Base-by-base conservation (phyloP, 2,329 filamentous ascomycete species). In the Fusarium sp. region DNA sequence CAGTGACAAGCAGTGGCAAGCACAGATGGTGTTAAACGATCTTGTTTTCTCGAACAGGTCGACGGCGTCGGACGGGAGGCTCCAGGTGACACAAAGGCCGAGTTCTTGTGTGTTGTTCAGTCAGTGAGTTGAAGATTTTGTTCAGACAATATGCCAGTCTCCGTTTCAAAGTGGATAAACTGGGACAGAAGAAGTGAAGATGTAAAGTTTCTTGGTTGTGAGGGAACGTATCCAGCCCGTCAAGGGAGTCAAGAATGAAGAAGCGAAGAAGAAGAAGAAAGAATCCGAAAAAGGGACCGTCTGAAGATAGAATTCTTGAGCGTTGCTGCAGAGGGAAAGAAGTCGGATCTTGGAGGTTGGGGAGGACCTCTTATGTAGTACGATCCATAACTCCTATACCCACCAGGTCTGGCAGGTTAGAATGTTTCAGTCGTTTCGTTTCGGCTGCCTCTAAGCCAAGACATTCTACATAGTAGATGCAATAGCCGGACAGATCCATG, bases 291-390 rank as follows among this genome's bases (percentile, higher is more conserved):
- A 63, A 57, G 58, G 42, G 53, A 52, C 40, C 39, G 49, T 64
- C 41, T 66, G 52, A 53, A 69, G 51, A 69, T 53, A 37, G 56
- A 70, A 67, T 73, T 72, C 69, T 70, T 72, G 62, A 65, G 71
- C 54, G 58, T 59, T 72, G 59, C 70, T 71, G 69, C 52, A 67
- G 54, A 60, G n/a, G 39, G 55, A 48, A 50, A 27, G 48, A 18
- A 35, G 48, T 17, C 21, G 39, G 18, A 10, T 43, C 33, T 43
- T 47, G 37, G 37, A 65, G 57, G 69, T 63, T 47, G 62, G 63
- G 66, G 20, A 48, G 39, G 66, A 39, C 52, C 21, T 63, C 65
- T 72, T 73, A 71, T 71, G 59, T 64, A 62, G 61, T 69, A 56
- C 43, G 27, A 43, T 42, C 14, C 45, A 29, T 21, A 43, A 51